phyloP scores from a whole-genome alignment of 2,329 filamentous ascomycete species.

The Colletotrichum lupini region DNA sequence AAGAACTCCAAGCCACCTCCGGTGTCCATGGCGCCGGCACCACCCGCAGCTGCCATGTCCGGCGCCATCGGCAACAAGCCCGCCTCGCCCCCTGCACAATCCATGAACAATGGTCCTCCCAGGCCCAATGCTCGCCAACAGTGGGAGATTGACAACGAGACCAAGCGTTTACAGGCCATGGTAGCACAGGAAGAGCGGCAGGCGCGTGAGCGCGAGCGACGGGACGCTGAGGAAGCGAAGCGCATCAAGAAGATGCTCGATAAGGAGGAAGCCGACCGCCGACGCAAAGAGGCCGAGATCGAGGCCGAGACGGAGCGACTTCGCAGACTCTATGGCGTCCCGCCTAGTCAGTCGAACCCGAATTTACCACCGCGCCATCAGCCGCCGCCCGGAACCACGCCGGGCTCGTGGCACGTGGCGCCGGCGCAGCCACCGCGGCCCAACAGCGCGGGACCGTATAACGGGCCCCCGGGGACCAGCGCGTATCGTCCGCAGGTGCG shows the following conservation, averaged over 20 bases:
- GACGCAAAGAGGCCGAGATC: constrained; percentile 66
- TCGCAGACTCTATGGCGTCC: constrained; percentile 72
- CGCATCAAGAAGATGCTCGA: constrained; percentile 75
- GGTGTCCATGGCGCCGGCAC: constrained; percentile 20
- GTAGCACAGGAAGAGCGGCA: constrained; percentile 62
- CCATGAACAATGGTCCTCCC: constrained; percentile 41
- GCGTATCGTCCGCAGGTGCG: constrained; percentile 39
- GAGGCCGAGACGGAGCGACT: constrained; percentile 88
- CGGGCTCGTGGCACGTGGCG: constrained; percentile 16
- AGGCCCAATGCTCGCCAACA: constrained; percentile 44
- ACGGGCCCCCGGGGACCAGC: constrained; percentile 14
- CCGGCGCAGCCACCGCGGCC: constrained; percentile 37
- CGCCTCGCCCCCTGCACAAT: constrained; percentile 35
- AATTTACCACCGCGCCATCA: constrained; percentile 44
- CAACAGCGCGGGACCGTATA: constrained; percentile 27
- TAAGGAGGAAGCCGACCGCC: constrained; percentile 71
- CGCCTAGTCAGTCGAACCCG: constrained; percentile 46
- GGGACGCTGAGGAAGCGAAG: constrained; percentile 55
- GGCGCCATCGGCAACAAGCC: constrained; percentile 50
- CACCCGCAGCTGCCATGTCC: constrained; percentile 48
- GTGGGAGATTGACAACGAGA: constrained; percentile 77
- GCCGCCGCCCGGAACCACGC: not conserved
- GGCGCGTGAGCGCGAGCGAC: constrained; percentile 66
- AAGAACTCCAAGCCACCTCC: constrained; percentile 57
- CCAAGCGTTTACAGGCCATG: constrained; percentile 73